phyloP scores from a whole-genome alignment of 148 eudicot genomes.

The Suaeda aralocaspica region DNA sequence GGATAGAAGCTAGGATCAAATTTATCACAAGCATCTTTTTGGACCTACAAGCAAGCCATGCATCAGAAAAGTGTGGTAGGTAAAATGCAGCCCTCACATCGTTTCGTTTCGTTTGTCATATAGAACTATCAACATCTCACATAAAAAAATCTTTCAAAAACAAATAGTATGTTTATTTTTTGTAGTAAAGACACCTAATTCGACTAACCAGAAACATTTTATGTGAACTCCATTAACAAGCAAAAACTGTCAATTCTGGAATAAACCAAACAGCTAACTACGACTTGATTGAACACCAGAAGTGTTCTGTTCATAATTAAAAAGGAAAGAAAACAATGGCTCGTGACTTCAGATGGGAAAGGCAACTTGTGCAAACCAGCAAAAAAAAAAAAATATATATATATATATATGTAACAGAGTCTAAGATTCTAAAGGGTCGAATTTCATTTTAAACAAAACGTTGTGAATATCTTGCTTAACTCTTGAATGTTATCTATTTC shows the following conservation, averaged over 20 bases:
- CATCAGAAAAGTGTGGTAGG: slow-evolving; percentile 6
- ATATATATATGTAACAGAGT: no score
- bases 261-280: background rate
- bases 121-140: background rate
- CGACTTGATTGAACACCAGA: slow-evolving; percentile 1
- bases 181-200: background rate
- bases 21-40: slow-evolving; percentile 89
- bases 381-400: no score
- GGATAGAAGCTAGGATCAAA: slow-evolving; percentile 89
- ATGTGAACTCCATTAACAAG: background rate
- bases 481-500: background rate
- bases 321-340: no score
- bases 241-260: background rate
- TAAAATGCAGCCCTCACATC: background rate
- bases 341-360: no score
- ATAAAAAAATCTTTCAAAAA: background rate
- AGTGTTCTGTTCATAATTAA: no score
- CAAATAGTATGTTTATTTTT: background rate
- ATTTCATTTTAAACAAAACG: no score
- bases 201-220: background rate
- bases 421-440: no score
- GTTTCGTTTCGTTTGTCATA: background rate
- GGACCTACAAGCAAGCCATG: slow-evolving; percentile 53
- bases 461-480: no score
- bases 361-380: no score